phyloP scores from a whole-genome alignment of 2,329 filamentous ascomycete genomes.

The Falciphora oryzae region DNA sequence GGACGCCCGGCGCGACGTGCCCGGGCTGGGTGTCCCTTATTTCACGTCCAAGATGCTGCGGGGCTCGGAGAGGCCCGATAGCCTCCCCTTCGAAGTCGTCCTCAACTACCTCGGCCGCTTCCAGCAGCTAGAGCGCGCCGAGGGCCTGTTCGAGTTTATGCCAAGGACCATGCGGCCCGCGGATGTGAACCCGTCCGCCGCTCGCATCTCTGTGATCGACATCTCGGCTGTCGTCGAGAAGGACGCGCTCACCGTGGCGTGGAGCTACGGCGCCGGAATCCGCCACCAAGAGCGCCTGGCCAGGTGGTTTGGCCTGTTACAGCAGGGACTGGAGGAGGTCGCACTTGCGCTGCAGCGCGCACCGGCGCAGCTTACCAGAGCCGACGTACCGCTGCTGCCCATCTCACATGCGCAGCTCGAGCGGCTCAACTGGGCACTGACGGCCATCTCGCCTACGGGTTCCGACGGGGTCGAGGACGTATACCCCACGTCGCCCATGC shows the following conservation, averaged over 20 bases:
- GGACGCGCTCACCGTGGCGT: neutral
- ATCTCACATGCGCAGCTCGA: neutral
- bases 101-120: neutral
- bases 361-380: neutral
- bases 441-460: slow-evolving; percentile 7
- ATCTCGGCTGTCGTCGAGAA: neutral
- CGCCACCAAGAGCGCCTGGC: no score
- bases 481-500: slow-evolving; percentile 31
- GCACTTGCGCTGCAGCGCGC: no score
- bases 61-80: no score
- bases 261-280: no score
- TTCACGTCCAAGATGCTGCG: no score
- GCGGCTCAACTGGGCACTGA: neutral
- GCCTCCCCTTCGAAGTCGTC: neutral
- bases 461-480: slow-evolving; percentile 30
- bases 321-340: neutral
- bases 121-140: neutral
- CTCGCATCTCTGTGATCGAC: neutral
- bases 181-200: neutral
- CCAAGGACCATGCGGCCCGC: neutral
- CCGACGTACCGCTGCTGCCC: neutral
- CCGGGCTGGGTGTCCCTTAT: no score
- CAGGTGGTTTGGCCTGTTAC: neutral
- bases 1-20: no score
- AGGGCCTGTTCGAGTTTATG: neutral